These are phyloP conservation scores for Aspergillus piperis DNA, from an alignment of 2,329 filamentous ascomycete genomes.

Conservation along the genomic window DNA sequence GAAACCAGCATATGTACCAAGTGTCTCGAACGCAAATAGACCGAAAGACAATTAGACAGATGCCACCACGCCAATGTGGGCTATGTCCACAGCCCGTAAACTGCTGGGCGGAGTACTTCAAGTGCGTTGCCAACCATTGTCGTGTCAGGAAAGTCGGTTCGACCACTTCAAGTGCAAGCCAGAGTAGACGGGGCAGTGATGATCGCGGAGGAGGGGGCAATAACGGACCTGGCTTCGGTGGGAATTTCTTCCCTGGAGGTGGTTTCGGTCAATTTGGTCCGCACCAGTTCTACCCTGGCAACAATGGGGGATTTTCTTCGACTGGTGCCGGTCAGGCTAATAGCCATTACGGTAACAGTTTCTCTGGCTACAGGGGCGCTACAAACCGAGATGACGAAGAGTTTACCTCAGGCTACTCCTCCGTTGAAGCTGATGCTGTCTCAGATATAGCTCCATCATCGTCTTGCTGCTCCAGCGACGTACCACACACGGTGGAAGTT, in stretches of 20 bases:
- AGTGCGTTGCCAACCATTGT: slow-evolving; percentile 18
- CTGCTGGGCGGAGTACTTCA: slow-evolving; percentile 17
- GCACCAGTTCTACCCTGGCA: not conserved
- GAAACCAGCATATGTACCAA: not conserved
- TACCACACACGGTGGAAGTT: not conserved
- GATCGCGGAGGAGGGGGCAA: slow-evolving; percentile 5
- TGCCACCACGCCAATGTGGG: slow-evolving; percentile 4
- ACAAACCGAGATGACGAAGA: not conserved
- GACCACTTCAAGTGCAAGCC: slow-evolving; percentile 6
- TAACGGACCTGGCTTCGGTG: slow-evolving; percentile 5
- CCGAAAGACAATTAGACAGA: not conserved
- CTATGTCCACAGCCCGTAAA: slow-evolving; percentile 7
- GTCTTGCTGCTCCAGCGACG: not conserved
- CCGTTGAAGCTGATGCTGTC: not conserved
- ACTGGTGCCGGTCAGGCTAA: not conserved
- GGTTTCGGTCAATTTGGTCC: not conserved
- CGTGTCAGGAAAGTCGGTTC: slow-evolving; percentile 5
- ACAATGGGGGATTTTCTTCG: not conserved
- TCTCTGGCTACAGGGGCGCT: not conserved
- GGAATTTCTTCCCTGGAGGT: not conserved
- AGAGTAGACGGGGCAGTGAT: slow-evolving; percentile 14
- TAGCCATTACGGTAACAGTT: not conserved
- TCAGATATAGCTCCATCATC: not conserved
- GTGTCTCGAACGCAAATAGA: not conserved
- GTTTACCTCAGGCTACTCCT: not conserved